phyloP scores from a whole-genome alignment of 805 yeast species.

The Jamesozyma piceae region DNA sequence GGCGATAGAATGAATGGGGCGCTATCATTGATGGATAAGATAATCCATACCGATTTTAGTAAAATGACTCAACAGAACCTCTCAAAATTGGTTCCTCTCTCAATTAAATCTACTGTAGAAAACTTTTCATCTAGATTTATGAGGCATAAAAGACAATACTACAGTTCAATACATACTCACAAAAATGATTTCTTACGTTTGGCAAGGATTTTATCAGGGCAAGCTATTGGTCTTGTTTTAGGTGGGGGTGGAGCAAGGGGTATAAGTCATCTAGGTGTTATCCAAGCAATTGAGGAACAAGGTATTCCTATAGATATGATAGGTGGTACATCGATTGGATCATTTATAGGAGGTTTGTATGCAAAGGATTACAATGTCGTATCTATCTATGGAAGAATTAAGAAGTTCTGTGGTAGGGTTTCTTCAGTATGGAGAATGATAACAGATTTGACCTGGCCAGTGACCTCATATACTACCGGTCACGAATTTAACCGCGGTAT shows the following conservation, averaged over 20 bases:
- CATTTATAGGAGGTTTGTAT: slow-evolving; percentile 90
- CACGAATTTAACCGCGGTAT: slow-evolving; percentile 94
- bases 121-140: slow-evolving; percentile 28
- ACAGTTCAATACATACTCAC: slow-evolving; percentile 37
- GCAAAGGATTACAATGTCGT: slow-evolving; percentile 89
- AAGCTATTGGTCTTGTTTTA: slow-evolving; percentile 85
- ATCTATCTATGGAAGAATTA: slow-evolving; percentile 82
- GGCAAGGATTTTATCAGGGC: slow-evolving; percentile 83
- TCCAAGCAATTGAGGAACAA: slow-evolving; percentile 80
- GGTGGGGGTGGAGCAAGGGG: slow-evolving; percentile 99
- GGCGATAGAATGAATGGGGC: slow-evolving; percentile 14
- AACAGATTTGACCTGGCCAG: slow-evolving; percentile 83
- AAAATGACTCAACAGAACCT: slow-evolving; percentile 26
- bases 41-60: slow-evolving; percentile 26
- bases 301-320: slow-evolving; percentile 90
- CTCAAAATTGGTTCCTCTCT: slow-evolving; percentile 25
- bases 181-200: slow-evolving; percentile 83
- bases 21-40: slow-evolving; percentile 19
- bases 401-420: slow-evolving; percentile 73
- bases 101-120: slow-evolving; percentile 32
- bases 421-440: slow-evolving; percentile 79
- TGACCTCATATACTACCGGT: slow-evolving; percentile 91
- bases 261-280: slow-evolving; percentile 80
- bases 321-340: slow-evolving; percentile 95
- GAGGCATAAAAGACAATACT: slow-evolving; percentile 20